Conservation (phyloP, 257 asterid species). For the Verbascum thapsus region DNA sequence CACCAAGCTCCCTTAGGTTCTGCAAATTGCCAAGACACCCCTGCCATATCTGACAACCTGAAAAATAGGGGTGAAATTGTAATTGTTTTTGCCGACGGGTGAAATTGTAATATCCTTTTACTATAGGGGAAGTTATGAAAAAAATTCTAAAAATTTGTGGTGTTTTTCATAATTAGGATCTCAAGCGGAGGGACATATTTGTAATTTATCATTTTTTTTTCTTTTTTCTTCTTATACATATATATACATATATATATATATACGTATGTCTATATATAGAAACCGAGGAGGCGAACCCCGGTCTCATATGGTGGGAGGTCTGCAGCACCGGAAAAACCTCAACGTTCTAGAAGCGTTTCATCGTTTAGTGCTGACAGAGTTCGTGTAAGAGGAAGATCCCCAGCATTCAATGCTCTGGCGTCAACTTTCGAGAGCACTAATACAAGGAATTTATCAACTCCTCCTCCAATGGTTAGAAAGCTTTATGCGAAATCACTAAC, state of each 20-base stretch:
- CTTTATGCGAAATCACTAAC: conserved; percentile 68
- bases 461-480: conserved; percentile 88
- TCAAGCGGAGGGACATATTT: too few species aligned
- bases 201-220: too few species aligned
- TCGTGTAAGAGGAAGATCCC: conserved; percentile 96
- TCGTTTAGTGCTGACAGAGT: conserved; percentile 78
- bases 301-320: conserved; percentile 62
- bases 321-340: conserved; percentile 73
- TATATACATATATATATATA: too few species aligned
- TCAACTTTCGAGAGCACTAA: conserved; percentile 77
- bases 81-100: too few species aligned
- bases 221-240: too few species aligned
- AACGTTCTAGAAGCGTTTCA: conserved; percentile 93
- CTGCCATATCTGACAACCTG: too few species aligned
- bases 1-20: too few species aligned
- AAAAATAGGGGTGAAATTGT: too few species aligned
- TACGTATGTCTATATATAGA: conserved; percentile 47
- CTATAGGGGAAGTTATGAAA: too few species aligned
- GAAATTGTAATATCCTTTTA: too few species aligned
- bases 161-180: not conserved
- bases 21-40: too few species aligned
- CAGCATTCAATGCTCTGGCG: conserved; percentile 96
- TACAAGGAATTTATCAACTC: conserved; percentile 87
- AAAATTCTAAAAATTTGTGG: not conserved
- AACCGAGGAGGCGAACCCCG: conserved; percentile 74